Evolutionary conservation across 768 basidiomycete species (phyloP).

Genomic region (Amanita pseudoporphyria): DNA sequence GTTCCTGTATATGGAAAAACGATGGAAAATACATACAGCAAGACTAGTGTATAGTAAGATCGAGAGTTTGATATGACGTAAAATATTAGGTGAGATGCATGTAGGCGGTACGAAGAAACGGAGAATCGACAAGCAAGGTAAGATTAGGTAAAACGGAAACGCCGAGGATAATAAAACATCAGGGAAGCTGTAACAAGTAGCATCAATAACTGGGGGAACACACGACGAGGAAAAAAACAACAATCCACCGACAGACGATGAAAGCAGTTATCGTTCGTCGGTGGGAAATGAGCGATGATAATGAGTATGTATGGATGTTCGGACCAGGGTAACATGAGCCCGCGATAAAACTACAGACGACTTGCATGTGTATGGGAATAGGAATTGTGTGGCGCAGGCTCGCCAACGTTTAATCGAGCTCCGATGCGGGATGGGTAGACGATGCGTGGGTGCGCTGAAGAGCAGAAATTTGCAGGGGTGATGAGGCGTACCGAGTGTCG

Average conservation of each 20-base stretch:
- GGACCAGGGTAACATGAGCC: conserved; percentile 1
- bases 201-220: background rate
- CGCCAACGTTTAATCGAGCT: background rate
- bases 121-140: background rate
- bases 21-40: conserved; percentile 7
- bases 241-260: background rate
- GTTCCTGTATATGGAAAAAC: conserved; percentile 2
- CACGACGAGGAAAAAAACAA: background rate
- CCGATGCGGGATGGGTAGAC: background rate
- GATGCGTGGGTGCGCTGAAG: background rate
- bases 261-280: background rate
- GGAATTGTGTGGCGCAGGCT: background rate
- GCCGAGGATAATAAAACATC: background rate
- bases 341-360: conserved; percentile 6
- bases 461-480: background rate
- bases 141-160: background rate
- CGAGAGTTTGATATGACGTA: background rate
- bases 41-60: conserved; percentile 7
- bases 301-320: background rate
- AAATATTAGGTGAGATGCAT: background rate
- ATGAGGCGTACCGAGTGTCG: background rate
- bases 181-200: background rate
- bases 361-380: conserved; percentile 4
- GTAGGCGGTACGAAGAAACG: background rate
- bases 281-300: background rate